phyloP scores from a whole-genome alignment of 495 filamentous ascomycete species.

The Talaromyces stipitatus region DNA sequence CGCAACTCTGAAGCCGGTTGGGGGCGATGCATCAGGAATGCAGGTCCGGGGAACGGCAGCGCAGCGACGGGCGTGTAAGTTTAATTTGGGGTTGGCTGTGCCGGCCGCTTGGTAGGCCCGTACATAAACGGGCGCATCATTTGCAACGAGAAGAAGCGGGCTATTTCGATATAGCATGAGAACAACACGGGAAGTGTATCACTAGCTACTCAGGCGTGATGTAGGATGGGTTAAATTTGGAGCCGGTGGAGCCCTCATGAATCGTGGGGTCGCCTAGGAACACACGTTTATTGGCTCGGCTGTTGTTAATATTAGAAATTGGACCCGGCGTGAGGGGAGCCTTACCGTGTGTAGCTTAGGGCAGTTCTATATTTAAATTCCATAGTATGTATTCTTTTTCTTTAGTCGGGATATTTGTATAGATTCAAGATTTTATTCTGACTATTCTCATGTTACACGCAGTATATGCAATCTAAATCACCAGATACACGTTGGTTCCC shows the following conservation, averaged over 20 bases:
- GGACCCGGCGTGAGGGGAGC: background rate
- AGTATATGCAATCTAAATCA: background rate
- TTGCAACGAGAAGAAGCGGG: background rate
- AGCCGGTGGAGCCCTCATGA: background rate
- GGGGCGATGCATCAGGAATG: constrained; percentile 3
- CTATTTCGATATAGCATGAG: constrained; percentile 1
- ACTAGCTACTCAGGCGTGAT: background rate
- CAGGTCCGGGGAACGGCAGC: background rate
- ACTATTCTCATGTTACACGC: background rate
- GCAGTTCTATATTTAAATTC: background rate
- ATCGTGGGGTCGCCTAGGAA: background rate
- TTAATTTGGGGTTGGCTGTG: background rate
- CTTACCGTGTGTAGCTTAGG: background rate
- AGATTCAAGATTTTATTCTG: background rate
- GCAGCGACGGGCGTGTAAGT: background rate
- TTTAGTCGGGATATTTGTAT: background rate
- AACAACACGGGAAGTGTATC: background rate
- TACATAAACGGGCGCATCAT: background rate
- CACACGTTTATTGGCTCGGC: background rate
- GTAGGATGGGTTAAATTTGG: background rate
- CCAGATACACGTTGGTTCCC: background rate
- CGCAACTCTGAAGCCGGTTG: constrained; percentile 1
- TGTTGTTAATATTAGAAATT: background rate
- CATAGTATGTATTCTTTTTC: background rate
- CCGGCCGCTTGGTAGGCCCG: background rate